Evolutionary conservation across 2,329 filamentous ascomycete species (phyloP).

Genomic region (Colletotrichum brevisporum): DNA sequence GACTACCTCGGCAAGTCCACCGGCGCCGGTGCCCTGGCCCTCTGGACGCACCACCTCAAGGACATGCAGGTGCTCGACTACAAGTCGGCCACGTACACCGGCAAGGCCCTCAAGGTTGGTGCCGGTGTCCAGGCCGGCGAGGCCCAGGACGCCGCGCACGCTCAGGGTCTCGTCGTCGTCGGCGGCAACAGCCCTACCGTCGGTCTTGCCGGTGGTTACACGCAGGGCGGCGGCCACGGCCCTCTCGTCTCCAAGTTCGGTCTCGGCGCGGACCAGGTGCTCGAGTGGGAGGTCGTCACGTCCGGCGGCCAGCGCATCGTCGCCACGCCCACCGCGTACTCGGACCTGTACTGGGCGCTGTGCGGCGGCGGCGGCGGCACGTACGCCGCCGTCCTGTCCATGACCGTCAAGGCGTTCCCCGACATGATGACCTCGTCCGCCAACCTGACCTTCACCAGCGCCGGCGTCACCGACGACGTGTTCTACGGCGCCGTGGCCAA

Average conservation of each 20-base stretch:
- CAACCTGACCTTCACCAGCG: conserved; percentile 55
- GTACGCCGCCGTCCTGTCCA: conserved; percentile 64
- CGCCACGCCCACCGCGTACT: conserved; percentile 58
- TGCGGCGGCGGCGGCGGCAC: conserved; percentile 66
- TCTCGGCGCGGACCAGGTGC: conserved; percentile 66
- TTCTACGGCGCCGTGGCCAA: conserved; percentile 41
- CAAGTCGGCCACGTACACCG: conserved; percentile 55
- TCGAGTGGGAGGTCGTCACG: conserved; percentile 65
- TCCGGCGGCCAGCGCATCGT: conserved; percentile 57
- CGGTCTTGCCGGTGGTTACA: conserved; percentile 68
- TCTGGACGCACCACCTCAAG: conserved; percentile 60
- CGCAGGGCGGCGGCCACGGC: conserved; percentile 68
- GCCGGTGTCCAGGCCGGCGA: conserved; percentile 64
- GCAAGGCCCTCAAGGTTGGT: conserved; percentile 62
- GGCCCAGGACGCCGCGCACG: conserved; percentile 54
- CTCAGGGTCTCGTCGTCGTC: conserved; percentile 57
- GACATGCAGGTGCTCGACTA: conserved; percentile 48
- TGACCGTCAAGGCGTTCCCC: conserved; percentile 54
- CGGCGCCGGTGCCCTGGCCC: conserved; percentile 51
- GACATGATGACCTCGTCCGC: conserved; percentile 58
- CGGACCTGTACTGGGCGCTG: conserved; percentile 70
- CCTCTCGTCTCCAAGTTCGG: conserved; percentile 61
- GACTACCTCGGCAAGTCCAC: conserved; percentile 54
- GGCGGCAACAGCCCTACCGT: conserved; percentile 65
- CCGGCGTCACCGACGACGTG: conserved; percentile 42